Base-by-base conservation (phyloP, 2,329 filamentous ascomycete species). In the Thelonectria rubi region DNA sequence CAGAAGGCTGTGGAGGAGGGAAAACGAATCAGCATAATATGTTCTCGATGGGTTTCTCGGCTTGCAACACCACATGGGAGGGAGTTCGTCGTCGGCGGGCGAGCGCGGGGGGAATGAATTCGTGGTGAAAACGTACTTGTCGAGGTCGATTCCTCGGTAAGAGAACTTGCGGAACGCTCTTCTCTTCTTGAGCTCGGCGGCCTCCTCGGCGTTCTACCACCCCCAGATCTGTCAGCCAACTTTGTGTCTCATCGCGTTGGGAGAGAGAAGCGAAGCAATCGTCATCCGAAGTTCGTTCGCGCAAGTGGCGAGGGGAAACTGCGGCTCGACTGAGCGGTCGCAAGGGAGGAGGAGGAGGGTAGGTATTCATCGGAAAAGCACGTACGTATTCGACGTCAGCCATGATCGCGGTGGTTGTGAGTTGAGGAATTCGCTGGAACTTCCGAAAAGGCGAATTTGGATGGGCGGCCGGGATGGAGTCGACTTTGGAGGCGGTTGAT, bases 111-210 rank as follows among this genome's bases (percentile, higher is more conserved):
- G 37, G 51, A 32, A 43, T 43, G 26, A 30, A 30, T 53, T 69
- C 60, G 62, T 48, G 60, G 63, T 20, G 55, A 58, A 72, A 47
- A 86, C 93, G 79, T 94, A 97, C 94, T 97, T 92, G 83, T 99
- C 95, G 82, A 99, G 94, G 84, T 99, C 95, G 83, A 99, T 92
- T 80, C 95, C 95, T 81, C 95, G 92, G 92, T 97, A 99, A 75
- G 94, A 95, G 82, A 98, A 99, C 91, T 98, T 99, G 87, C 93
- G 92, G 92, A 98, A 97, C 76, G 93, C 86, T 94, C 95, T 97
- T 88, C 91, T 97, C 89, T 92, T 97, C 93, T 98, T 99, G 84
- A 99, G 86, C 92, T 97, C 95, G 81, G 93, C 94, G 84, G 94
- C 94, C 88, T 95, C 92, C 87, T 96, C 93, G 82, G 94, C 90